Base-by-base conservation (phyloP, 805 yeast genomes). In the Danielia reshetovae region DNA sequence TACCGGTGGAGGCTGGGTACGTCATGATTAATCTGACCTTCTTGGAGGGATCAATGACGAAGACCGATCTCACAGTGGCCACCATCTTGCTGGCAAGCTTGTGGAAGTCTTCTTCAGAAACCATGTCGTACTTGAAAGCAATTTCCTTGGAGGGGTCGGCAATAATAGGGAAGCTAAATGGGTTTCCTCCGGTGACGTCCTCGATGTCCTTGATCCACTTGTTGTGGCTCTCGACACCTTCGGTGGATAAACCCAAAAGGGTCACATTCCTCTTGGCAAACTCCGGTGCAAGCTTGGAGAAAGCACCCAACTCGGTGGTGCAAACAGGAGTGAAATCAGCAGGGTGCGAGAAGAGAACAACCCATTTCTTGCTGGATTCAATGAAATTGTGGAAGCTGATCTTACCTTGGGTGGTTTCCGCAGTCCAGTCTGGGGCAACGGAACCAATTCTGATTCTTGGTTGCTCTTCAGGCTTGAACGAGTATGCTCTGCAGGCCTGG, bases 301-400 rank as follows among this genome's bases (percentile, higher is more conserved):
- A 80, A 6, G 86, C 87, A 43, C 87, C 87, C 40, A 81, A 67
- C 59, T 81, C 88, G 33, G 88, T 81, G 44, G 87, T 81, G 58
- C 88, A 81, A 30, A 81, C 85, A 23, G 88, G 88, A 14, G 88
- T 81, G 68, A 77, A 81, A 56, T 81, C 87, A 45, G 79, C 86
- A 36, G 88, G 88, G 55, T 81, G 87, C 21, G 84, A 77, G 63
- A 81, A 81, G 43, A 81, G 69, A 26, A 81, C 76, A 29, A 69
- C 71, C 87, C 88, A 81, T 19, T 43, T 34, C 35, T 46, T 46
- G 38, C 69, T 60, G 52, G 70, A 68, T 23, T 79, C 84, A 38
- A 75, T 68, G 60, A 62, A 81, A 40, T 76, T 74, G 59, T 80
- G 81, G 66, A 81, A 79, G 43, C 73, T 71, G 42, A 81, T 68